A percentile compares a stretch with the other conserved stretches of the same genome.
These are phyloP conservation scores for Cystobasidium sp. DNA, from an alignment of 1,284 basidiomycete genomes.

Conservation along the genomic window DNA sequence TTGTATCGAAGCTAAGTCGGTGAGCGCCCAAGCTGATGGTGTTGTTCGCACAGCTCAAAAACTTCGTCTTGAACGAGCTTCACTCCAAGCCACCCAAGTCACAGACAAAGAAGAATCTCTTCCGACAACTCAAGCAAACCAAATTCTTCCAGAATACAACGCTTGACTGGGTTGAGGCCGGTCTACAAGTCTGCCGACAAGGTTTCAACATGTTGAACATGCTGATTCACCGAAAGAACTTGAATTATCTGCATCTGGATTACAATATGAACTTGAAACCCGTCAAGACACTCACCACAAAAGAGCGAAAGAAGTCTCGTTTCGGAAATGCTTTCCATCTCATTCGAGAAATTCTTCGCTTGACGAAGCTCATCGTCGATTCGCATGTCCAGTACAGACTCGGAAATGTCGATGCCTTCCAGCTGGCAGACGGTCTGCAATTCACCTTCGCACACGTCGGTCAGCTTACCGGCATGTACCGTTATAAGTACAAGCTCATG, in stretches of 20 bases:
- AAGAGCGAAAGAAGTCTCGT: slow-evolving; percentile 99
- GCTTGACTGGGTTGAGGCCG: slow-evolving; percentile 99
- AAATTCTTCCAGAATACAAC: slow-evolving; percentile 99
- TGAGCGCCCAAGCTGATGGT: not conserved
- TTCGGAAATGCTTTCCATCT: slow-evolving; percentile 99
- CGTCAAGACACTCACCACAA: slow-evolving; percentile 98
- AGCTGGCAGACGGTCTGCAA: slow-evolving; percentile 96
- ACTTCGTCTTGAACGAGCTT: slow-evolving; percentile 92
- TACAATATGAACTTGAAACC: slow-evolving; percentile 64
- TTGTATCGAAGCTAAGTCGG: slow-evolving; percentile 10
- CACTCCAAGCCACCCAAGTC: slow-evolving; percentile 88
- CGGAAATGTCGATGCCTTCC: slow-evolving; percentile 98
- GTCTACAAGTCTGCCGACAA: slow-evolving; percentile 96
- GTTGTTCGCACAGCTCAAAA: slow-evolving; percentile 67
- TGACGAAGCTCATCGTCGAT: slow-evolving; percentile 98
- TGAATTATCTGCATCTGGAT: slow-evolving; percentile 69
- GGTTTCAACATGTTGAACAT: slow-evolving; percentile 99
- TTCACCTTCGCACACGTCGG: slow-evolving; percentile 98
- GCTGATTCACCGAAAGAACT: slow-evolving; percentile 98
- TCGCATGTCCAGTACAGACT: slow-evolving; percentile 98
- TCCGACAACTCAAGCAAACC: slow-evolving; percentile 93
- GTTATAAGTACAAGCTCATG: slow-evolving; percentile 96
- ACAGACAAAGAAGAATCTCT: slow-evolving; percentile 96
- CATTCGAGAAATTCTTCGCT: slow-evolving; percentile 93
- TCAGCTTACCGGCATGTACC: slow-evolving; percentile 97